Conservation (phyloP, 257 asterid species). For the Solanum sparsipilum region DNA sequence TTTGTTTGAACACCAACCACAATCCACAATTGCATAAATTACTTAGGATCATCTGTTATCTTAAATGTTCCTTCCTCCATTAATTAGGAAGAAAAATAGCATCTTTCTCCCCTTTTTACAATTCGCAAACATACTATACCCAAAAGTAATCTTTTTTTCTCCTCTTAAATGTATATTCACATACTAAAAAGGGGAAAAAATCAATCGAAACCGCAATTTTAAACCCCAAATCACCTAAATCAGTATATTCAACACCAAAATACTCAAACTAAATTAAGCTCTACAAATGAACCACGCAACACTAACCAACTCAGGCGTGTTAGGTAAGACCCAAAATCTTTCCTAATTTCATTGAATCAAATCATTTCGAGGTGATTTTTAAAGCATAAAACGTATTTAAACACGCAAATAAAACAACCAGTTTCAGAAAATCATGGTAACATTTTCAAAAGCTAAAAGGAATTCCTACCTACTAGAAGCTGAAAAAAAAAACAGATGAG, state of each 20-base stretch:
- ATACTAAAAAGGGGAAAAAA: neutral
- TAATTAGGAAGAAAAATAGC: neutral
- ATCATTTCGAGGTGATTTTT: neutral
- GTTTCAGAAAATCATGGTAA: neutral
- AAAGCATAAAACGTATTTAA: neutral
- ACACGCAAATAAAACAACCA: neutral
- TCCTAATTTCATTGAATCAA: neutral
- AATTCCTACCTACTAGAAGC: neutral
- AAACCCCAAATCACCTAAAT: neutral
- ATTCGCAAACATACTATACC: neutral
- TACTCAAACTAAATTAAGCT: neutral
- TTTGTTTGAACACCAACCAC: neutral
- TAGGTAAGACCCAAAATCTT: neutral
- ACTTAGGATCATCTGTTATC: neutral
- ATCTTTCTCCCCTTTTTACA: neutral
- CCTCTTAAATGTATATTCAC: neutral
- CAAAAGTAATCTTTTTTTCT: neutral
- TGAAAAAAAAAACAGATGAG: conserved; percentile 5
- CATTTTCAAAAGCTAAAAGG: neutral
- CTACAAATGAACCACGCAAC: neutral
- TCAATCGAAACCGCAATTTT: neutral
- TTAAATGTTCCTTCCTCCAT: neutral
- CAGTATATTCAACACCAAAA: neutral
- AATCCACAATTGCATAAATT: neutral
- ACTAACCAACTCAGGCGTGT: neutral